Base-by-base conservation (phyloP, 2,329 filamentous ascomycete species). In the Fusarium verrucosum region DNA sequence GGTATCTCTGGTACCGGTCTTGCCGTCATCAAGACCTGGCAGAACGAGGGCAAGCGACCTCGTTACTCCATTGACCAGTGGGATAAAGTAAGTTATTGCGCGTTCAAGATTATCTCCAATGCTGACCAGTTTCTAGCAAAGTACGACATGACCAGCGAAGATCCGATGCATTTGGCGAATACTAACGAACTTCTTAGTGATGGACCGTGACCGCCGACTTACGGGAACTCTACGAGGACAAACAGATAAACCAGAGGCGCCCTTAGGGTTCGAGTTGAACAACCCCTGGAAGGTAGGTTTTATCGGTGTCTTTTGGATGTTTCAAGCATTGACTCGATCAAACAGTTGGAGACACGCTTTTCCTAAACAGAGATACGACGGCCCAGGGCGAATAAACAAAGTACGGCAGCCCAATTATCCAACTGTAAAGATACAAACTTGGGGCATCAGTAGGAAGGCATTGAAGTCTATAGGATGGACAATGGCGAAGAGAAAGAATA, bases 51-150 rank as follows among this genome's bases (percentile, higher is more conserved):
- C 71, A 88, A 87, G 79, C 81, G 83, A 70, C 80, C 82, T 51
- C 83, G 87, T 66, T 86, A 85, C 73, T 85, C 83, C 9, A 60
- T 89, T 54, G 87, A 89, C 70, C 82, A 85, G 71, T 89, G 87
- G 87, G 87, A 89, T 69, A 84, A 76, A 77, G 86, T 88, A 76
- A 66, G 81, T 74, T 41, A 37, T 46, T 14, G 17, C 26, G 28
- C 37, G 38, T 25, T 22, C 30, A 20, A 30, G 13, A 25, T 28
- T 23, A 35, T 47, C 30, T 42, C 3, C 14, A n/a, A 55, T 65
- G 59, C 77, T 80, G 73, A 78, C 65, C 40, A n/a, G 45, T 42
- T 46, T 40, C 58, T 65, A 87, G 84, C 83, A 87, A 85, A 87
- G 83, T 86, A 82, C 56, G 77, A 67, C 19, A 19, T 16, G 17